Base-by-base conservation (phyloP, 306 rosid genomes). In the Cucumis cinereus region DNA sequence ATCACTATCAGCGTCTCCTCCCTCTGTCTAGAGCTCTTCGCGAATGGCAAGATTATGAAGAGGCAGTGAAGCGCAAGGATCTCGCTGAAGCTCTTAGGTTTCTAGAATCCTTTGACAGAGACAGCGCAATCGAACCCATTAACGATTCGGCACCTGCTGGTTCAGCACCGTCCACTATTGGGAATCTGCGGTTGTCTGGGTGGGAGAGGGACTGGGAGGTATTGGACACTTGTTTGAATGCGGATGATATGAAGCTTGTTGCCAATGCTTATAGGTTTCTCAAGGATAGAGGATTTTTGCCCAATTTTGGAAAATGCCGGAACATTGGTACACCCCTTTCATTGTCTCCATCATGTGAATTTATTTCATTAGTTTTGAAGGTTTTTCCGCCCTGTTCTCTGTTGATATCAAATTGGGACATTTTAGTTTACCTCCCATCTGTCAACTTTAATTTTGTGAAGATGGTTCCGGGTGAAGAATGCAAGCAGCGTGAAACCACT, bases 231-330 rank as follows among this genome's bases (percentile, higher is more conserved):
- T 94, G 98, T 62, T 82, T 94, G 82, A 91, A 91, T 85, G 97
- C 98, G n/a, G 96, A 94, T 72, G 90, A 94, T 66, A 88, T 94
- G 96, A 91, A 87, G 85, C 98, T 91, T 19, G 98, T 94, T 50
- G 91, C 76, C 16, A 89, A 89, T 62, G 96, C 97, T 71, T 94
- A 91, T 70, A 87, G 77, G 73, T 89, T 91, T 78, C 92, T 94
- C 62, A 79, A 79, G 81, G 92, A 86, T 47, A 83, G 88, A 81
- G 97, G 97, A 8, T 91, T 94, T 84, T 80, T 94, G 81, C 92
- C 96, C 77, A 90, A 74, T 81, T 94, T 94, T 47, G 97, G 96
- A 13, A 94, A 87, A 81, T 94, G 91, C 90, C 87, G 97, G 82
- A 91, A 86, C 67, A 88, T 94, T 73, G 96, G 98, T 93, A 80